Percentiles rank a stretch among this genome's conserved stretches.
These are phyloP conservation scores for Penicillium digitatum DNA, from an alignment of 2,329 filamentous ascomycete species.

Conservation along the genomic window DNA sequence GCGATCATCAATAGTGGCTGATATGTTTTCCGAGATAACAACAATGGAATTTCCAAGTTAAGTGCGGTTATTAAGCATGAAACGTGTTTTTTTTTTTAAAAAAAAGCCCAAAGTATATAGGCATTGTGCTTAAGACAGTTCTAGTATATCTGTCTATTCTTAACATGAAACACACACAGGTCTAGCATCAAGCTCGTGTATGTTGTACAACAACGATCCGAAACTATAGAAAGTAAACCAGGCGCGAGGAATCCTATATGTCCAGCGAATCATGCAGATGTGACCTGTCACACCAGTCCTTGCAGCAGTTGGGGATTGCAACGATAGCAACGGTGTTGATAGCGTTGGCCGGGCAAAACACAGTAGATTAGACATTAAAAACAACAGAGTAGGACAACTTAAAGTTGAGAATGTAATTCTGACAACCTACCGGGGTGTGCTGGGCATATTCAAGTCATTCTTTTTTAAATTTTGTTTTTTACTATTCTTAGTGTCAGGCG, in stretches of 20 bases:
- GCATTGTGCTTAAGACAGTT: constrained; percentile 3
- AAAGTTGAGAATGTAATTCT: neutral
- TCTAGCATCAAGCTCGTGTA: neutral
- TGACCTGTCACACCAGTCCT: constrained; percentile 9
- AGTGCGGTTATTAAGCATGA: neutral
- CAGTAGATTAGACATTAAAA: constrained; percentile 7
- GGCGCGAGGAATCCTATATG: neutral
- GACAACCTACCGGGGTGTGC: neutral
- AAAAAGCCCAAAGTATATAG: neutral
- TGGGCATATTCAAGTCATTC: neutral
- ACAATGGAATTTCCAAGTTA: neutral
- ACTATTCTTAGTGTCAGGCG: constrained; percentile 12
- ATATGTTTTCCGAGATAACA: constrained; percentile 6
- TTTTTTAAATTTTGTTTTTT: neutral
- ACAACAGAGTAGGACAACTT: neutral
- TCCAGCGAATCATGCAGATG: constrained; percentile 5
- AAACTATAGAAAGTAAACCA: neutral
- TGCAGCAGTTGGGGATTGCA: constrained; percentile 13
- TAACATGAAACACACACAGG: neutral
- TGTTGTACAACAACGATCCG: too few relatives aligned
- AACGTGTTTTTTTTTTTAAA: neutral
- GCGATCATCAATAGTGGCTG: constrained; percentile 3
- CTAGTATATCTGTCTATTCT: neutral
- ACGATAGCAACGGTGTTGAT: constrained; percentile 10
- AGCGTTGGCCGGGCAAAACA: constrained; percentile 18